phyloP scores from a whole-genome alignment of 441 rosid species.

The Lepidium campestre region DNA sequence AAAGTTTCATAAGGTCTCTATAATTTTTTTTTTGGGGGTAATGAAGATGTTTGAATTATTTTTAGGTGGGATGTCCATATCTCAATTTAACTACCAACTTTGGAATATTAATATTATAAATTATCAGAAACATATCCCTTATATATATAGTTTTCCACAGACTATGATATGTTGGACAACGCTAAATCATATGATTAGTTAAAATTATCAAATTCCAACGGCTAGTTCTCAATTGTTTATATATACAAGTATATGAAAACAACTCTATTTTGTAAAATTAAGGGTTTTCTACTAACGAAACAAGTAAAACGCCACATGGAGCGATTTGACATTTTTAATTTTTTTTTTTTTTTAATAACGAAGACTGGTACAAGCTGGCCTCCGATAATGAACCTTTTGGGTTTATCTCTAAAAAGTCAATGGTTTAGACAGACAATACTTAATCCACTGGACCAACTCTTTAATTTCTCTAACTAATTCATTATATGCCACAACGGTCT shows the following conservation, averaged over 20 bases:
- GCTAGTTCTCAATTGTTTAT: slow-evolving; percentile 19
- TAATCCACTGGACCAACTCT: not conserved
- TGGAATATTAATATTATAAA: not conserved
- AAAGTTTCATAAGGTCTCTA: not conserved
- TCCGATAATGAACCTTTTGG: slow-evolving; percentile 7
- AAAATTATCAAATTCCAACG: slow-evolving; percentile 11
- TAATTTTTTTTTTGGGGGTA: not conserved
- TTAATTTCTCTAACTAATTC: not conserved
- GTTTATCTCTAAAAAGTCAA: slow-evolving; percentile 26
- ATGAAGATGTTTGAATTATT: not conserved
- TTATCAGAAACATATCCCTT: not conserved
- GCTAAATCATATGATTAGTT: slow-evolving; percentile 18
- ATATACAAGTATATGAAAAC: not conserved
- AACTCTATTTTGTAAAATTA: not conserved
- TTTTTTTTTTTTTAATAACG: not conserved
- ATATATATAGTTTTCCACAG: not conserved
- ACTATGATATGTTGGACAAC: not conserved
- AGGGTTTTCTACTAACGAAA: not conserved
- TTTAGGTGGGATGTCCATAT: slow-evolving; percentile 24
- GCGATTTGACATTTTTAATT: not conserved
- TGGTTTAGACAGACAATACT: slow-evolving; percentile 4
- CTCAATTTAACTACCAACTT: slow-evolving; percentile 4
- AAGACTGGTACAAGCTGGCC: slow-evolving; percentile 29
- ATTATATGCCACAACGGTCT: not conserved
- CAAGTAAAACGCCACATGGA: slow-evolving; percentile 9